These are phyloP conservation scores for Pythium chondricola DNA, from an alignment of 352 stramenopile genomes.

Conservation along the genomic window DNA sequence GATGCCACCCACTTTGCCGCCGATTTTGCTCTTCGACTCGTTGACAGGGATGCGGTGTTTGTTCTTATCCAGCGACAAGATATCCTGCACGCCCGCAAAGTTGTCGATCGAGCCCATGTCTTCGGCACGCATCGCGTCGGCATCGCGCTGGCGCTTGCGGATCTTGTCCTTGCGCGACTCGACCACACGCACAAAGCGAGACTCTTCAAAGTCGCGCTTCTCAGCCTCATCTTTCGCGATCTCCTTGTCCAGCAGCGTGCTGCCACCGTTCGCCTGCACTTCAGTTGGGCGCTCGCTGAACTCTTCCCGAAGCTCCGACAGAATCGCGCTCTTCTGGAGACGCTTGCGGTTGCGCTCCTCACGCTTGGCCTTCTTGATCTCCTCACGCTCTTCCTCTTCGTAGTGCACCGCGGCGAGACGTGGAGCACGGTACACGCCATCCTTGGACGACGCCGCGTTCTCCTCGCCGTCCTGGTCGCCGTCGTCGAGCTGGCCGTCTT, in stretches of 20 bases:
- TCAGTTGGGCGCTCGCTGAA: conserved; percentile 78
- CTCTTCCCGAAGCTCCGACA: conserved; percentile 80
- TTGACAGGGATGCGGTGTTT: conserved; percentile 63
- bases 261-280: conserved; percentile 54
- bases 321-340: conserved; percentile 77
- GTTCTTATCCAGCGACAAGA: conserved; percentile 61
- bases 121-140: conserved; percentile 63
- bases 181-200: conserved; percentile 79
- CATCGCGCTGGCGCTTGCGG: conserved; percentile 78
- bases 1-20: conserved; percentile 78
- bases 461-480: conserved; percentile 29
- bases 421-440: conserved; percentile 73
- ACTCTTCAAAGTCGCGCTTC: conserved; percentile 83
- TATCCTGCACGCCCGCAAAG: conserved; percentile 76
- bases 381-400: conserved; percentile 75
- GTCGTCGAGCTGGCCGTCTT: conserved; percentile 46
- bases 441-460: conserved; percentile 22
- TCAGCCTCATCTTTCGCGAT: conserved; percentile 74
- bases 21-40: conserved; percentile 61
- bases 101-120: conserved; percentile 84
- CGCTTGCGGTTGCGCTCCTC: conserved; percentile 76
- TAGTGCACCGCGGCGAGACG: conserved; percentile 76
- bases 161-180: conserved; percentile 87
- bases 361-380: conserved; percentile 76
- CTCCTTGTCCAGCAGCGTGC: conserved; percentile 67